Evolutionary conservation across 345 rosid genomes (phyloP), one percentile per base, ranked within the genome.

Genomic region (Citropsis articulata): DNA sequence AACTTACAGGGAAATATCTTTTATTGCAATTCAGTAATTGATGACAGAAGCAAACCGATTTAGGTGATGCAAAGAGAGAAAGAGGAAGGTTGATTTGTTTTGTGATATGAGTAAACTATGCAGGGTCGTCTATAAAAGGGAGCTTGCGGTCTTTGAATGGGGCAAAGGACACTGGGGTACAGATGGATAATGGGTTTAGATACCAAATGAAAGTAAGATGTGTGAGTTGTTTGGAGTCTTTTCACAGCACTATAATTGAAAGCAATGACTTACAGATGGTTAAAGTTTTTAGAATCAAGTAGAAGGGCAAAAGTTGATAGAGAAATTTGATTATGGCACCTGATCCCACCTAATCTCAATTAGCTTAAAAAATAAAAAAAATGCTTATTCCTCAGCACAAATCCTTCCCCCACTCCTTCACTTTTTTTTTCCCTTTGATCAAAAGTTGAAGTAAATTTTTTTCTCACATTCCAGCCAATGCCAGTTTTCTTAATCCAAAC

Each of bases 341-440:
- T 1, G 85, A 88, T 86, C 84, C 86, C 78, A 81, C 69, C 72
- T 67, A 80, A 86, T 78, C 85, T 71, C 53, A 73, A 80, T 83
- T 86, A 84, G 65, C 57, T 66, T 64, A 14, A 56, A 35, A 48
- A 31, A 45, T 45, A n/a, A 3, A 12, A 76, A 53, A 38, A 71
- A 82, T 82, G 83, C 81, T 84, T 79, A 88, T 86, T 88, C 91
- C 82, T 59, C 4, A 73, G 81, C 84, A 86, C 85, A 80, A 77
- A 80, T 86, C 85, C 77, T 76, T 77, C 76, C 33, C 42, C 80
- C 84, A 80, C 81, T 55, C 40, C 7, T 31, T 40, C 31, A 24
- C 63, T 53, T 10, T 36, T 6, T 6, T 33, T 33, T 25, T 75
- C 45, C 72, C 6, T 70, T 76, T 13, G 56, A 66, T 33, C 6